phyloP scores from a whole-genome alignment of 192 early-diverging fungal species.

The Backusella morwellensis region DNA sequence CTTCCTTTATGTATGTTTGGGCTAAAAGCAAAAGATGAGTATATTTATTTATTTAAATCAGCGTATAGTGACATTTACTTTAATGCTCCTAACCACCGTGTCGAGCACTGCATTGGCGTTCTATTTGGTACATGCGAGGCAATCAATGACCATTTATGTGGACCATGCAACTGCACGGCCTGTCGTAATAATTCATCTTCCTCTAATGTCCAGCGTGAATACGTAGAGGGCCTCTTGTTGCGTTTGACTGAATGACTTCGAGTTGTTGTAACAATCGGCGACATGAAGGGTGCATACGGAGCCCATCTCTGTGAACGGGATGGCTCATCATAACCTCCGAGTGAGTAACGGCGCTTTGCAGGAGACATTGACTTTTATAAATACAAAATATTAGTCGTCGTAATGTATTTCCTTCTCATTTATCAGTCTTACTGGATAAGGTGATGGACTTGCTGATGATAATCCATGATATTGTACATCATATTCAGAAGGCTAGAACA shows the following conservation, averaged over 20 bases:
- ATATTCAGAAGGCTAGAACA: background rate
- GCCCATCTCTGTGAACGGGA: background rate
- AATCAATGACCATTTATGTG: constrained; percentile 49
- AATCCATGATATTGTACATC: background rate
- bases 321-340: constrained; percentile 8
- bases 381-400: background rate
- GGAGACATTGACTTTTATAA: constrained; percentile 1
- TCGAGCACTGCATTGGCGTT: constrained; percentile 53
- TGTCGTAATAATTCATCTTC: constrained; percentile 42
- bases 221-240: constrained; percentile 41
- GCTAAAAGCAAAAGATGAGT: constrained; percentile 11
- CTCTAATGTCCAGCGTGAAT: constrained; percentile 46
- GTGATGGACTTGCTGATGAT: constrained; percentile 3
- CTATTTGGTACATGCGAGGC: constrained; percentile 49
- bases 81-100: constrained; percentile 46
- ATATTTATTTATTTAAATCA: background rate
- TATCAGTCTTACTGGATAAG: constrained; percentile 7
- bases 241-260: constrained; percentile 19
- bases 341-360: constrained; percentile 6
- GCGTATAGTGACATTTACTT: constrained; percentile 25
- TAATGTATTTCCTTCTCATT: background rate
- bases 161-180: constrained; percentile 43
- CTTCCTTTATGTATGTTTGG: constrained; percentile 51
- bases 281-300: constrained; percentile 13
- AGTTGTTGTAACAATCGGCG: constrained; percentile 11